These are phyloP conservation scores for Penicillium sp. DNA, from an alignment of 2,329 filamentous ascomycete genomes.

Conservation along the genomic window DNA sequence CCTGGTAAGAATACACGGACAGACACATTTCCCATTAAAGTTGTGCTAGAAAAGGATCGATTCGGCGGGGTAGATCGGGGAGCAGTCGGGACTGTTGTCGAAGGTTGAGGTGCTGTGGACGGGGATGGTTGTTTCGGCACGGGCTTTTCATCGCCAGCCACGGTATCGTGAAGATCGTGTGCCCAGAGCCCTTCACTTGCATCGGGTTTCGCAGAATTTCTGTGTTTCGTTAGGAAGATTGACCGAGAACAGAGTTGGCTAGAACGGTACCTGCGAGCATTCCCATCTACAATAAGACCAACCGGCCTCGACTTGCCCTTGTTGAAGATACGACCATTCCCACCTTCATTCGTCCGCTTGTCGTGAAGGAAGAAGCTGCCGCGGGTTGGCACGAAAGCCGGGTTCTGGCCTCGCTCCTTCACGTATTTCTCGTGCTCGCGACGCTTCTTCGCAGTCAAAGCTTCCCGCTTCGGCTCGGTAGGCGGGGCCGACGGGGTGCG, in stretches of 20 bases:
- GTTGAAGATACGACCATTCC: conserved; percentile 64
- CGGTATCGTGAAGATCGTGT: conserved; percentile 86
- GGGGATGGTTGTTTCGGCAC: conserved; percentile 30
- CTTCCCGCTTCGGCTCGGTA: conserved; percentile 49
- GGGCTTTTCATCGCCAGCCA: conserved; percentile 42
- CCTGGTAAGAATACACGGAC: conserved; percentile 77
- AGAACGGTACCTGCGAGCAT: conserved; percentile 42
- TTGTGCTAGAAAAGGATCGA: conserved; percentile 77
- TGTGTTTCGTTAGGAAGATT: conserved; percentile 31
- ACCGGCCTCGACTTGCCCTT: conserved; percentile 56
- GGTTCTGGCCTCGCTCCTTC: conserved; percentile 82
- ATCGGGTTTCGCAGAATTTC: conserved; percentile 44
- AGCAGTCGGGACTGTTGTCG: conserved; percentile 40
- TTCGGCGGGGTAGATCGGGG: conserved; percentile 66
- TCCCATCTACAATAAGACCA: conserved; percentile 47
- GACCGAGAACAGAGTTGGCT: background rate
- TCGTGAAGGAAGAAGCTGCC: conserved; percentile 98
- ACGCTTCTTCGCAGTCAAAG: conserved; percentile 67
- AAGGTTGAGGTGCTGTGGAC: conserved; percentile 29
- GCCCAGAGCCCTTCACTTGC: conserved; percentile 76
- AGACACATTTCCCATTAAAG: conserved; percentile 77
- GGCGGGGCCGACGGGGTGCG: conserved; percentile 42
- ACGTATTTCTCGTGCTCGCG: conserved; percentile 89
- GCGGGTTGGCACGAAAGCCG: conserved; percentile 88
- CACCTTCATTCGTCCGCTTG: conserved; percentile 73